These are phyloP conservation scores for Mentha longifolia DNA, from an alignment of 257 asterid species.

Conservation along the genomic window DNA sequence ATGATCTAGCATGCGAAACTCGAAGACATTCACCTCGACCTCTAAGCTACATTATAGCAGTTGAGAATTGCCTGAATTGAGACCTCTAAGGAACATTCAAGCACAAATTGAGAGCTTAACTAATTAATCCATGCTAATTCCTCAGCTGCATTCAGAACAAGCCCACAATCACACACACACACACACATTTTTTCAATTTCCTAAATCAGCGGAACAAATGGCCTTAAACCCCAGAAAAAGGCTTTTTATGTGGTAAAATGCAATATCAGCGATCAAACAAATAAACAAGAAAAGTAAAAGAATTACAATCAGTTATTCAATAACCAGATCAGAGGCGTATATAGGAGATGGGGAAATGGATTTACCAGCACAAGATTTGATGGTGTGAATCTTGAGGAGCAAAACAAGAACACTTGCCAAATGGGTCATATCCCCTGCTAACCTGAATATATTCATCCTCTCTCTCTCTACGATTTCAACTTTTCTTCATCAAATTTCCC, in stretches of 20 bases:
- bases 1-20: background rate
- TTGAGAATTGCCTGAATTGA: background rate
- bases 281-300: background rate
- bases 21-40: background rate
- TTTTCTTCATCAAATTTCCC: conserved; percentile 4
- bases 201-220: conserved; percentile 11
- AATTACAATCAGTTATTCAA: background rate
- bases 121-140: conserved; percentile 4
- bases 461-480: conserved; percentile 5
- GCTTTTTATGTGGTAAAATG: background rate
- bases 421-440: conserved; percentile 77
- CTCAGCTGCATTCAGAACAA: conserved; percentile 20
- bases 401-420: conserved; percentile 83
- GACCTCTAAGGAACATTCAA: background rate
- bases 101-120: conserved; percentile 8
- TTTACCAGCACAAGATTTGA: conserved; percentile 96
- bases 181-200: background rate
- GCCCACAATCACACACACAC: conserved; percentile 7
- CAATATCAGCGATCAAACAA: conserved; percentile 20
- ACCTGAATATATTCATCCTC: conserved; percentile 83
- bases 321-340: background rate
- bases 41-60: background rate
- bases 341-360: background rate
- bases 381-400: conserved; percentile 89
- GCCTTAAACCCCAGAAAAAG: conserved; percentile 4